Percentiles rank a stretch among this genome's conserved stretches.
These are phyloP conservation scores for Danielia oregonensis DNA, from an alignment of 805 yeast genomes.

Conservation along the genomic window DNA sequence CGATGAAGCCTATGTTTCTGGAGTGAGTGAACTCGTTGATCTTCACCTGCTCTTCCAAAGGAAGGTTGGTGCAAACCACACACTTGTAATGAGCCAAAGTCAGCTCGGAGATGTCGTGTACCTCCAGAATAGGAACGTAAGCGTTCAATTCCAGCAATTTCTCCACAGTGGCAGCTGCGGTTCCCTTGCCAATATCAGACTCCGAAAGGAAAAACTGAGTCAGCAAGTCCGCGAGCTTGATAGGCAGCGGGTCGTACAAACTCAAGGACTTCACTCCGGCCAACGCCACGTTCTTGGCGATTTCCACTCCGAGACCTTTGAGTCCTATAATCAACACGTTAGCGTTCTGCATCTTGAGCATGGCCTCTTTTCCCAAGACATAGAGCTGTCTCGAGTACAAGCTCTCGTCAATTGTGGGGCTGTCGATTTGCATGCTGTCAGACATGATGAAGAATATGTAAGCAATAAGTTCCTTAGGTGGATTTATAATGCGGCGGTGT, in stretches of 20 bases:
- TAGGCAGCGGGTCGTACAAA: constrained; percentile 75
- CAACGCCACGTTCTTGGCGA: constrained; percentile 92
- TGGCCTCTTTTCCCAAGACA: constrained; percentile 96
- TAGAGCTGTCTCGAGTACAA: constrained; percentile 95
- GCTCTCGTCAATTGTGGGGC: constrained; percentile 76
- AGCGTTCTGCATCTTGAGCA: constrained; percentile 93
- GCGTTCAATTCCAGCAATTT: constrained; percentile 79
- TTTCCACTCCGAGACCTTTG: constrained; percentile 91
- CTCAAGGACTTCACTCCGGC: constrained; percentile 96
- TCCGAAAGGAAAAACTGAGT: constrained; percentile 81
- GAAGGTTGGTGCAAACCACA: constrained; percentile 73
- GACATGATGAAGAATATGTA: constrained; percentile 6
- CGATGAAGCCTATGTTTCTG: constrained; percentile 71
- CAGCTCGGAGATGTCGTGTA: constrained; percentile 52
- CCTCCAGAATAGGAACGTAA: constrained; percentile 81
- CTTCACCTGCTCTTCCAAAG: constrained; percentile 69
- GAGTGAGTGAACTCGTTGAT: constrained; percentile 74
- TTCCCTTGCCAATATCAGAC: constrained; percentile 68
- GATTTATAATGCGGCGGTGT: too few species aligned
- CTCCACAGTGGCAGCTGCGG: constrained; percentile 69
- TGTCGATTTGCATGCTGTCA: constrained; percentile 39
- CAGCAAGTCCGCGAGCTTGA: constrained; percentile 68
- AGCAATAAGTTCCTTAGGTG: too few species aligned
- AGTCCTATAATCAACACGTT: constrained; percentile 89
- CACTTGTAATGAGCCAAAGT: constrained; percentile 65